Conservation (phyloP, 2,329 filamentous ascomycete species). For the Stylonectria norvegica region DNA sequence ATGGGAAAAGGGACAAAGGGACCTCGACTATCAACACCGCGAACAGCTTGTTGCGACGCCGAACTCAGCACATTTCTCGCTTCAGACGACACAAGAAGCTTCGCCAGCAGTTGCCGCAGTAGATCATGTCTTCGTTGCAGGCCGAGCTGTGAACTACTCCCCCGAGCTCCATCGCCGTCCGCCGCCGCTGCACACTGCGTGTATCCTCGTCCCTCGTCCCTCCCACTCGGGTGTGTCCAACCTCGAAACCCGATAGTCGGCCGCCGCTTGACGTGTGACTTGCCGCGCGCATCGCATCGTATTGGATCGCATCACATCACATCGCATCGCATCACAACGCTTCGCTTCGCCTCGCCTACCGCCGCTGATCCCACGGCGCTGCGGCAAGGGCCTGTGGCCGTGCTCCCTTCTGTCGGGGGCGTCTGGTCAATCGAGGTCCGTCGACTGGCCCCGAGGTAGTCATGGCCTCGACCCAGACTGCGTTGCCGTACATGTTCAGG, state of each 20-base stretch:
- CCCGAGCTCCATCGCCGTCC: conserved; percentile 2
- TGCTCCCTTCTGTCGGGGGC: neutral
- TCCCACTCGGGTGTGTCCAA: too few species aligned
- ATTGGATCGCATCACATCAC: conserved; percentile 11
- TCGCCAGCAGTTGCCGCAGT: conserved; percentile 27
- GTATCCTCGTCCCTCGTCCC: too few species aligned
- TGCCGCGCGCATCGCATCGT: too few species aligned
- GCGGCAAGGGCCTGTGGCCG: conserved; percentile 1
- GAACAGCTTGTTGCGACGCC: too few species aligned
- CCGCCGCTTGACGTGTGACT: too few species aligned
- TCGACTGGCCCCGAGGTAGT: conserved; percentile 14
- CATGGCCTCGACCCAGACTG: conserved; percentile 31
- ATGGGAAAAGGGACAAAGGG: too few species aligned
- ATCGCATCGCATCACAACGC: conserved; percentile 15
- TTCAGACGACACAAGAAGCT: too few species aligned
- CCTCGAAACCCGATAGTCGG: too few species aligned
- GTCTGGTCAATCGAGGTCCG: conserved; percentile 1
- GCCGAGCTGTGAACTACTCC: conserved; percentile 18
- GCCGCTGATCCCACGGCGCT: conserved; percentile 15
- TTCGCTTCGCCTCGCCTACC: conserved; percentile 9
- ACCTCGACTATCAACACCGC: too few species aligned
- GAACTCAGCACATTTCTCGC: too few species aligned
- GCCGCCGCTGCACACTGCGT: too few species aligned
- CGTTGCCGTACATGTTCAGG: conserved; percentile 42
- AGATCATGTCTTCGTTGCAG: conserved; percentile 40